Evolutionary conservation across 2,329 filamentous ascomycete species (phyloP).

Genomic region (Purpureocillium lavendulum): DNA sequence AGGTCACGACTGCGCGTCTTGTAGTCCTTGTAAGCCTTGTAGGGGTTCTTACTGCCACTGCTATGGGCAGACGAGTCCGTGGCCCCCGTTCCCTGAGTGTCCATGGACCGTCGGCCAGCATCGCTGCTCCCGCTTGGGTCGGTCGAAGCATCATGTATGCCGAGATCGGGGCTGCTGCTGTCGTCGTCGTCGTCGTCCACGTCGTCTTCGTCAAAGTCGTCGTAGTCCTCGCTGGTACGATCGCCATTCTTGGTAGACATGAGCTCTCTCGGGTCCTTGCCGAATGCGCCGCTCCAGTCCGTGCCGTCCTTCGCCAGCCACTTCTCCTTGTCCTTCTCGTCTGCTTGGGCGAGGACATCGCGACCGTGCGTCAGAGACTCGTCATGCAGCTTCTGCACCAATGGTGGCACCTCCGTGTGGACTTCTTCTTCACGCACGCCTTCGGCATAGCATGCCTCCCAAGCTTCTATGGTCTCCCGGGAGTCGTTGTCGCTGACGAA

Average conservation of each 20-base stretch:
- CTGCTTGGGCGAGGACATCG: constrained; percentile 67
- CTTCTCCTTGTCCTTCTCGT: constrained; percentile 62
- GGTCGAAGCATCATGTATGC: constrained; percentile 52
- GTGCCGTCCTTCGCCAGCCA: constrained; percentile 75
- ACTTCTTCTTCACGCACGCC: constrained; percentile 71
- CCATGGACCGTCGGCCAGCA: constrained; percentile 25
- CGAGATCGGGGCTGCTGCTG: constrained; percentile 41
- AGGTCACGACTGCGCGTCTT: constrained; percentile 63
- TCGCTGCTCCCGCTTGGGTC: constrained; percentile 18
- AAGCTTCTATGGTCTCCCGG: constrained; percentile 88
- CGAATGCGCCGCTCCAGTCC: constrained; percentile 84
- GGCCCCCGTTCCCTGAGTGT: constrained; percentile 26
- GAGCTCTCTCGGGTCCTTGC: constrained; percentile 57
- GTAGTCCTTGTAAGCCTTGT: constrained; percentile 53
- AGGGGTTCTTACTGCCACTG: constrained; percentile 39
- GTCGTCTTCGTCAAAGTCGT: constrained; percentile 22
- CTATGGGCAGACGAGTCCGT: constrained; percentile 22
- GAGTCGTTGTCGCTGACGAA: constrained; percentile 84
- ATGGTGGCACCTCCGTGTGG: constrained; percentile 61
- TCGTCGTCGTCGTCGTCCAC: constrained; percentile 24
- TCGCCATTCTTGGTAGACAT: constrained; percentile 30
- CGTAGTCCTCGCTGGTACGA: constrained; percentile 18
- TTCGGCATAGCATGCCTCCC: constrained; percentile 86
- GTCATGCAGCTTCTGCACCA: constrained; percentile 70
- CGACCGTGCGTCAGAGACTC: constrained; percentile 70